Evolutionary conservation across 1,139 yeast genomes (phyloP), one percentile per base, ranked within the genome.

Genomic region (Yamadazyma triangularis): DNA sequence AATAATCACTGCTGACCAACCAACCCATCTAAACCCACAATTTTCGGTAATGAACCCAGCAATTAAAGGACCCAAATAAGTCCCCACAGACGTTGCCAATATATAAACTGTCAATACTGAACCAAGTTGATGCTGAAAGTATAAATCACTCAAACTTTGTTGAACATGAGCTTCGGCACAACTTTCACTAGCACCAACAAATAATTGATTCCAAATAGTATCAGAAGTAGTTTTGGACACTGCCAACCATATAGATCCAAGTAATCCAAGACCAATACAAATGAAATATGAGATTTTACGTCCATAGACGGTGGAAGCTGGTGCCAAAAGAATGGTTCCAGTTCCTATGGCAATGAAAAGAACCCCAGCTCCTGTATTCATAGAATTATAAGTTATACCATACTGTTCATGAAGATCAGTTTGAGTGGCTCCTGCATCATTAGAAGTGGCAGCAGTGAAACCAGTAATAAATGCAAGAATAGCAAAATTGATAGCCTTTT

Each of bases 131-230:
- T 86, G 95, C 47, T 80, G 86, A 60, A 74, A 85, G 47, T 76
- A 85, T 39, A 84, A 73, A 53, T 85, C 94, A 6, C 85, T 70
- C 26, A 85, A 60, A 10, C 89, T 79, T 39, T 80, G 71, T 57
- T 84, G 94, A n/a, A 79, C 93, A 41, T 81, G 87, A 12, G 94
- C 91, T 52, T 85, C 94, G 10, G 93, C 87, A 54, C 88, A 82
- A n/a, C 87, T 75, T 57, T 84, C 94, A 28, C 83, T 72, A 32
- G 84, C 81, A n/a, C 94, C 95, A 23, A 84, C 88, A 51, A 85
- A 83, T 28, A 83, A 61, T 56, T 85, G 94, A 4, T 87, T 79
- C 88, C 88, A 81, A 28, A 85, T 77, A 2, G 91, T 78, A 53
- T 84, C 94, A 4, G 72, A 44, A 1, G 85, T 76, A 13, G 52